A percentile compares a stretch with the other conserved stretches of the same genome.
These are phyloP conservation scores for Saturnispora hagleri DNA, from an alignment of 805 yeast species.

Conservation along the genomic window DNA sequence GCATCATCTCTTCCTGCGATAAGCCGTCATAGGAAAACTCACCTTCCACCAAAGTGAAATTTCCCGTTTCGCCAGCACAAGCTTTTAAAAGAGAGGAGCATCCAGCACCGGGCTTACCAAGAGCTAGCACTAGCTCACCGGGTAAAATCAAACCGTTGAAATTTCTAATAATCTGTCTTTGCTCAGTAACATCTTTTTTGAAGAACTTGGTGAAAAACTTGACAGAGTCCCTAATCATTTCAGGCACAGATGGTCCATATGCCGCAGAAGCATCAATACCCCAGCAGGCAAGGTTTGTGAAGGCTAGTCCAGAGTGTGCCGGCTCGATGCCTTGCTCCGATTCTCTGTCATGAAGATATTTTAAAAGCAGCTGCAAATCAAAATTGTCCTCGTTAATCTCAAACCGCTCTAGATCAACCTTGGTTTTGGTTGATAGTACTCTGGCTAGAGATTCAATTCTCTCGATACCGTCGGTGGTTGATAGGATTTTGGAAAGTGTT, in stretches of 20 bases:
- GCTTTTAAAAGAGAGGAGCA: conserved; percentile 63
- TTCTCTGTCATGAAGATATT: conserved; percentile 31
- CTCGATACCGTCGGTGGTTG: conserved; percentile 21
- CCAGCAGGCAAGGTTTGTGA: conserved; percentile 35
- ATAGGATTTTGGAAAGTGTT: conserved; percentile 20
- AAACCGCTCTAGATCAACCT: conserved; percentile 34
- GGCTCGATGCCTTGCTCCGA: conserved; percentile 39
- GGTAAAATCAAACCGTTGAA: conserved; percentile 37
- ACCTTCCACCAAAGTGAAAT: conserved; percentile 43
- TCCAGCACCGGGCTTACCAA: conserved; percentile 76
- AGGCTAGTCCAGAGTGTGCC: conserved; percentile 43
- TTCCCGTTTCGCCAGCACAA: conserved; percentile 42
- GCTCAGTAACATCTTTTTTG: conserved; percentile 26
- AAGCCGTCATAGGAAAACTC: conserved; percentile 54
- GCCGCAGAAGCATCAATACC: conserved; percentile 48
- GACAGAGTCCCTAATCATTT: conserved; percentile 29
- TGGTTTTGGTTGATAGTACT: conserved; percentile 41
- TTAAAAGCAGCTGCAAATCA: conserved; percentile 35
- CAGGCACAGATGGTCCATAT: conserved; percentile 38
- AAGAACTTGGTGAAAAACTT: conserved; percentile 24
- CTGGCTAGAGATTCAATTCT: conserved; percentile 40
- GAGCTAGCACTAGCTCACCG: conserved; percentile 62
- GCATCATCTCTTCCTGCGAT: conserved; percentile 50
- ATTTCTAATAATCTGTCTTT: conserved; percentile 32
- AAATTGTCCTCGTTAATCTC: conserved; percentile 39